Evolutionary conservation across 2,329 filamentous ascomycete species (phyloP), one percentile per base, ranked within the genome.

Genomic region (Cordyceps sp.): DNA sequence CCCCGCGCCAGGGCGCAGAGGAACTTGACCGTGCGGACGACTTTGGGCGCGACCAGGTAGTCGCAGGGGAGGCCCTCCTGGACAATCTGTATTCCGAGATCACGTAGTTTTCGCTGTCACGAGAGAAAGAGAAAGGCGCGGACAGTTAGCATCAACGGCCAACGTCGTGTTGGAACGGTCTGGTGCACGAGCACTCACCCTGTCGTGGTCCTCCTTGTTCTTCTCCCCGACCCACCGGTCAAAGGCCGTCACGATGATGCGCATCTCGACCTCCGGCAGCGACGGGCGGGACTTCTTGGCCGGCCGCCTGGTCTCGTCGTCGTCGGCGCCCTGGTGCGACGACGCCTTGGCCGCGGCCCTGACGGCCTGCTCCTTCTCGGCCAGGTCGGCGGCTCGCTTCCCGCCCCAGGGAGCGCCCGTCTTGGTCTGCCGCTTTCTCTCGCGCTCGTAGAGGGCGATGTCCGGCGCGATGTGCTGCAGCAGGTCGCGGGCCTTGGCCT

Each of bases 11-110:
- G 60, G 10, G 85, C 84, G 38, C 78, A 79, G 31, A 96, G 75
- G 49, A 98, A 98, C 49, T 98, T 98, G 50, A 83, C 75, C 0
- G 90, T 98, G 24, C 90, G 78, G 22, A 94, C 72, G 38, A 96
- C 73, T 26, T 74, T 70, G 1, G 88, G 90, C 4, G 88, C 88
- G 22, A 84, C 85, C 10, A 98, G 69, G 49, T 93, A 82, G 44
- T 88, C 82, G 49, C 83, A 90, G 28, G 72, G 67, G 30, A 71
- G 69, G 18, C 74, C 73, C 46, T 93, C 81, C 43, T 78, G 67
- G 5, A 83, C 78, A 16, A 93, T 71, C 42, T 75, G 66, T 34
- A 98, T 81, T 7, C 90, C 90, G 23, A 96, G 59, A 29, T 79
- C 73, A 37, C 86, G 79, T 34, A 98, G 65, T 57, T 79, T 79